phyloP scores from a whole-genome alignment of 148 eudicot genomes.

The Pouteria glomerata region DNA sequence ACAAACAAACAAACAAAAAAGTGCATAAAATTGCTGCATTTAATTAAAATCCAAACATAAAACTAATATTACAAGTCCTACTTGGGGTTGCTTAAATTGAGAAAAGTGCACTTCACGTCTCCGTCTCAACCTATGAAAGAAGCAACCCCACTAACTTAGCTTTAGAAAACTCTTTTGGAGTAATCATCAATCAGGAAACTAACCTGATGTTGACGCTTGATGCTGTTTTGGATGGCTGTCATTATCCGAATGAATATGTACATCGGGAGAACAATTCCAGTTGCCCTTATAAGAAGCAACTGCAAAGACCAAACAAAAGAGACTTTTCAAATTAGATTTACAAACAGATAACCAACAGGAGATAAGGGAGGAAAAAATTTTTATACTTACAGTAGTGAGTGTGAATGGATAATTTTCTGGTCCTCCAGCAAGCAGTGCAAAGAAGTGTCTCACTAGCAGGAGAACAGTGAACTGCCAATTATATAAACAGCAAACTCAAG shows the following conservation, averaged over 20 bases:
- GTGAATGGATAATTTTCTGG: constrained; percentile 54
- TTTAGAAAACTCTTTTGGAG: not conserved
- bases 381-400: constrained; percentile 44
- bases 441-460: constrained; percentile 45
- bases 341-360: not conserved
- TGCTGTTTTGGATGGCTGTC: constrained; percentile 36
- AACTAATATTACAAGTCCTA: no score
- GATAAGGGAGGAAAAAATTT: not conserved
- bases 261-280: constrained; percentile 65
- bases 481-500: no score
- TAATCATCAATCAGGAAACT: not conserved
- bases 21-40: not conserved
- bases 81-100: no score
- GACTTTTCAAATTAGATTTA: not conserved
- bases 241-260: constrained; percentile 49
- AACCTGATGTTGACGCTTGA: constrained; percentile 32
- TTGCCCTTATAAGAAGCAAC: constrained; percentile 47
- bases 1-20: not conserved
- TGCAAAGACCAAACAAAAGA: constrained; percentile 15
- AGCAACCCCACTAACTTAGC: not conserved
- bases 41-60: no score
- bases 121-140: not conserved
- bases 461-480: constrained; percentile 54
- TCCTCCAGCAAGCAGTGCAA: constrained; percentile 33
- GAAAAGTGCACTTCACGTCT: no score